phyloP scores from a whole-genome alignment of 2,329 filamentous ascomycete genomes.

The Stachybotrys chlorohalonatus region DNA sequence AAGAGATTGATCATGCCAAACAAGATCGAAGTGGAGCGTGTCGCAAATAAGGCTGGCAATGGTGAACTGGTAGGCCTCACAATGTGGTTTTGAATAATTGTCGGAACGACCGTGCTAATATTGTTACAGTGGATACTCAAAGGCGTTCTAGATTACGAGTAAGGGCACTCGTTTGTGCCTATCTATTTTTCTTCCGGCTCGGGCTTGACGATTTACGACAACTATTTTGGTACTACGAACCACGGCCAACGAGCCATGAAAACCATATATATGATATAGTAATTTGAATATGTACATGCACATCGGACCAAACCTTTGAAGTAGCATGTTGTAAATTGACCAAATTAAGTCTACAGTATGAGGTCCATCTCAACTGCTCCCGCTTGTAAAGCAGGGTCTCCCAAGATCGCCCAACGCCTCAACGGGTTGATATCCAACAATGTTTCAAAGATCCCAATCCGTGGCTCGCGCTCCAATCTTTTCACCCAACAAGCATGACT shows the following conservation, averaged over 20 bases:
- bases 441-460: neutral
- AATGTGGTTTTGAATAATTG: neutral
- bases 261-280: too few relatives aligned
- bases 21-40: constrained; percentile 63
- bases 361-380: neutral
- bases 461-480: neutral
- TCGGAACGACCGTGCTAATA: neutral
- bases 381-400: neutral
- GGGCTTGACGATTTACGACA: neutral
- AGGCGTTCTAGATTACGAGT: constrained; percentile 36
- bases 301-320: too few relatives aligned
- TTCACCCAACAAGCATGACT: neutral
- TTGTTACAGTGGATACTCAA: constrained; percentile 55
- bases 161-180: neutral
- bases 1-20: constrained; percentile 70
- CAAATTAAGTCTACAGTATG: neutral
- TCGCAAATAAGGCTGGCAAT: constrained; percentile 72
- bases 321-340: too few relatives aligned
- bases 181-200: too few relatives aligned
- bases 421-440: neutral
- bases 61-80: constrained; percentile 59
- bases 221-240: neutral
- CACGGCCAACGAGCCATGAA: too few relatives aligned
- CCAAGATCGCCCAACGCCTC: neutral
- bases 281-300: too few relatives aligned